Conservation (phyloP, 2,329 filamentous ascomycete species). For the Beauveria brongniartii region DNA sequence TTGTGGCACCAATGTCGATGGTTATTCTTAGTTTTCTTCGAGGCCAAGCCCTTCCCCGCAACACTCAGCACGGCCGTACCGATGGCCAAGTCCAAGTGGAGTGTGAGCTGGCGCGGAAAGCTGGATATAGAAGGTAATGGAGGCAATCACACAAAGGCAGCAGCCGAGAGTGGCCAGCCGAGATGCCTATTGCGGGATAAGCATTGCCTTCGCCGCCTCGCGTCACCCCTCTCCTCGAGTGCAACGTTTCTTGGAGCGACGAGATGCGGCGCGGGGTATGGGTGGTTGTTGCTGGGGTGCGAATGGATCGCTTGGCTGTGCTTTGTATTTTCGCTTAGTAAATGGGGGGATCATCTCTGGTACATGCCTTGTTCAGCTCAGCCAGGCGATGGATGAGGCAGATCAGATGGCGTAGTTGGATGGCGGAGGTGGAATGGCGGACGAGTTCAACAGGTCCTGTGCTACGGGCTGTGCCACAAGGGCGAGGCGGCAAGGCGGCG, state of each 20-base stretch:
- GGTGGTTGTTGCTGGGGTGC: background rate
- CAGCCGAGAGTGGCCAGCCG: background rate
- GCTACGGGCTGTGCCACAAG: background rate
- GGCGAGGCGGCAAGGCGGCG: background rate
- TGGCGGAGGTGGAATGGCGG: background rate
- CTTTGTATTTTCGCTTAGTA: background rate
- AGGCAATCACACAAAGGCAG: background rate
- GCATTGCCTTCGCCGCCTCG: background rate
- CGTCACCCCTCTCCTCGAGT: background rate
- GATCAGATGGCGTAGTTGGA: background rate
- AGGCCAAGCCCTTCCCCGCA: background rate
- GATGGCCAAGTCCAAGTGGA: background rate
- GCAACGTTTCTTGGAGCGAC: conserved; percentile 8
- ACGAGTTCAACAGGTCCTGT: background rate
- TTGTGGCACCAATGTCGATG: background rate
- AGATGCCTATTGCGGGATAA: conserved; percentile 8
- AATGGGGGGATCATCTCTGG: background rate
- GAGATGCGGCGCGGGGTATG: background rate
- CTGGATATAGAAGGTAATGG: conserved; percentile 1
- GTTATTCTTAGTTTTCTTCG: background rate
- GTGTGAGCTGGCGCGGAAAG: background rate
- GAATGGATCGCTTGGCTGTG: background rate
- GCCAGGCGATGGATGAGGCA: conserved; percentile 1
- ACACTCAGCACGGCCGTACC: background rate
- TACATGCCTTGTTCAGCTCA: background rate